Base-by-base conservation (phyloP, 805 yeast species). In the Barnettozyma populi region DNA sequence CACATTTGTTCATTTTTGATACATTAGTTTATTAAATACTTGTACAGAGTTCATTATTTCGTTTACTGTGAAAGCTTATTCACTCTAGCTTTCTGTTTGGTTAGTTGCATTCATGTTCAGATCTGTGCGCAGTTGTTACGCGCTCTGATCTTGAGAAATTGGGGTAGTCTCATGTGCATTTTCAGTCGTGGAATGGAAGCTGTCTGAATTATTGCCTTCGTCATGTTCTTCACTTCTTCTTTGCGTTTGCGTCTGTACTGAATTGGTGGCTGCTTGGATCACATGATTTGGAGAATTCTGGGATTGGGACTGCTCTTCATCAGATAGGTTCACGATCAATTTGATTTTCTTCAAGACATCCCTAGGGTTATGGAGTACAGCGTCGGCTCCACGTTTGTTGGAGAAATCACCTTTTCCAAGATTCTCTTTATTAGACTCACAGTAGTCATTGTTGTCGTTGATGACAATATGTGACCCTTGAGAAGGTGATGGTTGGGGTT, bases 281-380 rank as follows among this genome's bases (percentile, higher is more conserved):
- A 4, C 32, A 29, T 14, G 16, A 14, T 5, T 14, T 13, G n/a
- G 11, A 16, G 32, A 29, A 7, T 14, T 14, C 16, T 29, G 32
- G 7, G 32, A 29, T 29, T 29, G 32, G 16, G 32, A 29, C 16
- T 23, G 19, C 14, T 41, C 44, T 10, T 41, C 44, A 31, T 41
- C 44, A 41, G 37, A 41, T 20, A 41, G 19, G 27, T 16, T 32
- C 10, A 11, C 19, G 8, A 25, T 41, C 29, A 41, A 23, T 14
- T n/a, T 41, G 25, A 41, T 41, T 32, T 21, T 41, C 29, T 41
- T 41, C 29, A 41, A 20, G 10, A 31, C 37, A 13, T 41, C 23
- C 2, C 29, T 19, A 2, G 37, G 14, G 11, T 10, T 11, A 10
- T 35, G 23, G 18, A 35, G 13, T 9, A 29, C 37, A 18, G 21